Base-by-base conservation (phyloP, 1,139 yeast species). In the Protomyces lactucae-debilis region DNA sequence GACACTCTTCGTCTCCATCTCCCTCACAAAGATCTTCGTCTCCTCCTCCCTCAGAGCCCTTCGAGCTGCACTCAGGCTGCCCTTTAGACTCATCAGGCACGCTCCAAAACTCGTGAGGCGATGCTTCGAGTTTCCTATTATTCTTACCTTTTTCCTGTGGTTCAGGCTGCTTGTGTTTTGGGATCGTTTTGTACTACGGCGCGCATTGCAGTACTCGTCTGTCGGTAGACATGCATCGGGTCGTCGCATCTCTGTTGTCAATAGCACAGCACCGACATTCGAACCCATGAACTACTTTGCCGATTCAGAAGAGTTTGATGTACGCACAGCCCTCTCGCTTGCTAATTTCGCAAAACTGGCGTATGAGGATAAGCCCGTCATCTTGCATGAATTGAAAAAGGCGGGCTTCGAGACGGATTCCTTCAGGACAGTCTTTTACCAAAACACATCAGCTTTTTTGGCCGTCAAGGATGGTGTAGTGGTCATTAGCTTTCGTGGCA, bases 331-430 rank as follows among this genome's bases (percentile, higher is more conserved):
- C 16, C 43, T 60, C 12, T 45, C 59, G 23, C 55, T 60, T n/a
- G 59, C 64, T 10, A 60, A 60, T 35, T 46, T 60, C 35, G 54
- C 64, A 6, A 54, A 55, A 25, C 28, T 60, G 4, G 59, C 64
- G 18, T 60, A 60, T 36, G 64, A 60, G 40, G 64, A 60, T 25
- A 53, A 54, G 18, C 57, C 46, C 16, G 55, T 60, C 10, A 37
- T 60, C 18, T 10, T 32, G 21, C 48, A 54, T 28, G 64, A 60
- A 25, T 32, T 60, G 18, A 25, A 46, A 16, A 36, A 46, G 36
- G 59, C 64, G 10, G 64, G 64, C 25, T 60, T 32, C 39, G 64
- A 60, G 8, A 9, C 45, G 28, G 16, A 36, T 9, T 36, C 39
- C 51, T 55, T 53, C 55, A 32, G 40, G 14, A 28, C 39, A 12